phyloP scores from a whole-genome alignment of 306 rosid genomes.

The Trifolium subterraneum region DNA sequence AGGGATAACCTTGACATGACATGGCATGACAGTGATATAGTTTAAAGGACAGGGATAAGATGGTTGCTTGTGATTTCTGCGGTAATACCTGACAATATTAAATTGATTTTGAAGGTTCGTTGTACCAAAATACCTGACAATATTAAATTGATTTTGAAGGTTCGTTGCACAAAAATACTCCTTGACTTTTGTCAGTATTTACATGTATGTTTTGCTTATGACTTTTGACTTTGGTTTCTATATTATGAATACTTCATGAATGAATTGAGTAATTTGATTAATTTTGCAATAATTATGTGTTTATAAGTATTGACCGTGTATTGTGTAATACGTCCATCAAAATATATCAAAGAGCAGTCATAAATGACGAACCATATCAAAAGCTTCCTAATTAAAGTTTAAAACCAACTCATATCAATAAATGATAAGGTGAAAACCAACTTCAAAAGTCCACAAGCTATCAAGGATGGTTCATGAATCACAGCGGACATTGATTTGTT shows the following conservation, averaged over 20 bases:
- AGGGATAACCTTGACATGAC: background rate
- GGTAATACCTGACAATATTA: too few relatives aligned
- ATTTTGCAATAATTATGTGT: background rate
- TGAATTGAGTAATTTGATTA: background rate
- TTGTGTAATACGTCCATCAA: background rate
- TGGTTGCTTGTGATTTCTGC: background rate
- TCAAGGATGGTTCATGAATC: constrained; percentile 22
- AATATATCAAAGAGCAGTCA: background rate
- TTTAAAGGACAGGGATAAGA: background rate
- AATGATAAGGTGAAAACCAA: background rate
- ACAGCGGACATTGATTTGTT: background rate
- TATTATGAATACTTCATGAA: background rate
- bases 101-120: too few relatives aligned
- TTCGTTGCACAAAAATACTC: background rate
- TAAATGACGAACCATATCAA: too few relatives aligned
- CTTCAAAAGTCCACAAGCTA: constrained; percentile 11
- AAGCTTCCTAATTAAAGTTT: too few relatives aligned
- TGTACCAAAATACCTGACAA: background rate
- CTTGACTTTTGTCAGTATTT: background rate
- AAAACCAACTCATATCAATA: too few relatives aligned
- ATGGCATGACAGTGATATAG: background rate
- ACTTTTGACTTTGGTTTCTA: background rate
- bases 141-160: background rate
- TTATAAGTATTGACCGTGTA: background rate
- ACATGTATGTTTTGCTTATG: background rate